Base-by-base conservation (phyloP, 768 basidiomycete species). In the Trametopsis cervina region DNA sequence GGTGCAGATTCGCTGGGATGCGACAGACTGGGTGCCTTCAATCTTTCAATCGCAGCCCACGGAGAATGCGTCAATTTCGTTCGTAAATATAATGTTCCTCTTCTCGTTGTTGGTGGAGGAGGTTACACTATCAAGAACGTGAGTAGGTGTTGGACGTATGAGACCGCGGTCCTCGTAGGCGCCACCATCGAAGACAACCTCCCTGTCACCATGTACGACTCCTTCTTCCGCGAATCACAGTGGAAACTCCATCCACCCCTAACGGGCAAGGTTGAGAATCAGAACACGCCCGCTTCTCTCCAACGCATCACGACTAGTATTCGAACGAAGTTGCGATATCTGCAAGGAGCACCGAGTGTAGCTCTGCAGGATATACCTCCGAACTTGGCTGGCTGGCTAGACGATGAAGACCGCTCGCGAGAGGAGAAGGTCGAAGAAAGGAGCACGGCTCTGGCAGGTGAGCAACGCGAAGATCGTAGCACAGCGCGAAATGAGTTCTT, bases 11-110 rank as follows among this genome's bases (percentile, higher is more conserved):
- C 91, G 4, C 74, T 98, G 4, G 95, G 94, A 1, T 91, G 89
- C 56, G 96, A 98, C 63, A 74, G 96, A 27, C 73, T 99, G 2
- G 95, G 95, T 17, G 93, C 93, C 0, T 99, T 98, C 80, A 98
- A 99, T 61, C 75, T 99, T 4, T 93, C 89, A 11, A 98, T 98
- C 55, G 89, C 91, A 21, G 95, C 94, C 0, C 95, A 99, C 58
- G 95, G 96, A 17, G 95, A 98, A 68, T 99, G 95, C 63, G 93
- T 99, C 24, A 85, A 94, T 61, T 98, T 94, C 63, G 92, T 99
- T 43, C 84, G 94, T 53, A 85, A 85, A 54, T 98, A 89, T 69
- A 82, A 84, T 58, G 79, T 98, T 2, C 95, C 95, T 1, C 69
- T 98, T 12, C 74, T 99, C 15, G 87, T 98, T 25, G 64, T 99